Evolutionary conservation across 495 filamentous ascomycete species (phyloP), one percentile per base, ranked within the genome.

Genomic region (Daldinia bambusicola): DNA sequence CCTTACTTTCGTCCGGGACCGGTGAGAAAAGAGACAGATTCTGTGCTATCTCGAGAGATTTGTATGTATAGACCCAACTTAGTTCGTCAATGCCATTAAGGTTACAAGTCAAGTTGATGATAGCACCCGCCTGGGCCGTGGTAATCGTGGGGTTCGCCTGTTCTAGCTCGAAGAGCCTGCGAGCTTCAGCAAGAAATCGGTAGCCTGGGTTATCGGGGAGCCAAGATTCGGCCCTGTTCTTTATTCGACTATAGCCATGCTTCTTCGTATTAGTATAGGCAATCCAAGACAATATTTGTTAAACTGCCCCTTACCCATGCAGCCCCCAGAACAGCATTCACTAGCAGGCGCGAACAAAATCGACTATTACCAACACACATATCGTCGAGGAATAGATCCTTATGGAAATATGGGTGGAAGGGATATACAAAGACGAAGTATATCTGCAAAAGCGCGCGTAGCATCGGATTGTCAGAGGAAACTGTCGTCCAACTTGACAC

Each of bases 131-230:
- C 52, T 82, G 80, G 36, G 79, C 75, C 0, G 80, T 77, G 32
- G 72, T 74, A 5, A 82, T 68, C 16, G 63, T 63, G 6, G 74
- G 69, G 22, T 67, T 26, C 10, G 71, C 71, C 14, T 71, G 52
- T 51, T 81, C 76, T 14, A 78, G 64, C 52, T 82, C 80, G 52
- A 78, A 76, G 2, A 82, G 73, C 20, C 80, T 68, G 10, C 69
- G 76, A 26, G 80, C 74, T 67, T 82, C 80, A 38, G 80, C 80
- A 10, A 81, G 77, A 20, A 82, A 81, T 38, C 78, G 75, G 41
- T 81, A 81, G 0, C 75, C 75, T 14, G 80, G 45, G 22, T 72
- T 77, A 32, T 76, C 73, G 0, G 80, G 79, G 8, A 76, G 76
- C 80, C 80, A 82, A 55, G 70, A 77, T 40, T 79, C 72, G 8